These are phyloP conservation scores for Blastobotrys attinorum DNA, from an alignment of 805 yeast genomes.

Conservation along the genomic window DNA sequence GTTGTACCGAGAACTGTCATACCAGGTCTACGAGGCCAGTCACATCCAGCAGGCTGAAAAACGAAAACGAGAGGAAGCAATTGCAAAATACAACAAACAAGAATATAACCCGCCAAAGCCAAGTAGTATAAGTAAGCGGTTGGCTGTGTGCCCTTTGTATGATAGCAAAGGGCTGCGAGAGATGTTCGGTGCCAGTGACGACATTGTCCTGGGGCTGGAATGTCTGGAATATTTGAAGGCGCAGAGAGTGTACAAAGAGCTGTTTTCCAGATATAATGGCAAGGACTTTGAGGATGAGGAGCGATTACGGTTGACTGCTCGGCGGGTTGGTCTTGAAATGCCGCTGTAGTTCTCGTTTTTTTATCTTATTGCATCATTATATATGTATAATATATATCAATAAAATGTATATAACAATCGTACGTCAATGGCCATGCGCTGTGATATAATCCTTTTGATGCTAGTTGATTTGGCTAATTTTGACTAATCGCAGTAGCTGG, in stretches of 20 bases:
- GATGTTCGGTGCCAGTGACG: constrained; percentile 9
- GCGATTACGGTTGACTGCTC: constrained; percentile 70
- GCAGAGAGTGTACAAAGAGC: constrained; percentile 70
- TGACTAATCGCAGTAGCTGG: too few relatives aligned
- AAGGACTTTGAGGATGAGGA: constrained; percentile 69
- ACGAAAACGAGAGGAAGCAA: constrained; percentile 1
- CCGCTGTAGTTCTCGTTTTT: constrained; percentile 43
- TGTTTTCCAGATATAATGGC: constrained; percentile 81
- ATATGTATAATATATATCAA: too few relatives aligned
- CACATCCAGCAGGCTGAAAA: constrained; percentile 14
- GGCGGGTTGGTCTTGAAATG: constrained; percentile 75
- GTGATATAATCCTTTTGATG: too few relatives aligned
- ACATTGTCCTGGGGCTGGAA: constrained; percentile 43
- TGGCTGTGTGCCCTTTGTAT: constrained; percentile 7
- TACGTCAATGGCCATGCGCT: too few relatives aligned
- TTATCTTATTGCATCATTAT: too few relatives aligned
- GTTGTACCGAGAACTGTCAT: constrained; percentile 22
- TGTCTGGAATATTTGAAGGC: constrained; percentile 54
- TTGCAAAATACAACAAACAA: constrained; percentile 3
- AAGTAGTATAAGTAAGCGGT: background rate
- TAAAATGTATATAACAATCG: too few relatives aligned
- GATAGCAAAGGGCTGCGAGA: constrained; percentile 16
- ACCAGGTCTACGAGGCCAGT: constrained; percentile 17
- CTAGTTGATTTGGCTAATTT: too few relatives aligned
- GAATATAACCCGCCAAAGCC: background rate